Conservation (phyloP, 257 asterid species). For the Solanum neorickii region DNA sequence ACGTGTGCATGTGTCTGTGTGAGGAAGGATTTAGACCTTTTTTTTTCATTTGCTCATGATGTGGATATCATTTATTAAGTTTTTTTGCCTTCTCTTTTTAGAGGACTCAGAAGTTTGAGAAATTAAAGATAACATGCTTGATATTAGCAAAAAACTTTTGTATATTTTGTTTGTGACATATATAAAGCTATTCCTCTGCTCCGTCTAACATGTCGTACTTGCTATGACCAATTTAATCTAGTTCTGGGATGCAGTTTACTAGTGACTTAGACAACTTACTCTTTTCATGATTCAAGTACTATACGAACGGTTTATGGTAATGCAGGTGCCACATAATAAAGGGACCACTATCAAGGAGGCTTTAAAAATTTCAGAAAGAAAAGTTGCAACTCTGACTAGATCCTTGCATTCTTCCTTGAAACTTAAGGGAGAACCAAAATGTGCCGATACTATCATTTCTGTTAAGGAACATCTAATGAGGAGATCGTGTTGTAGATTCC, state of each 20-base stretch:
- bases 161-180: background rate
- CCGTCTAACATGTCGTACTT: background rate
- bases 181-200: background rate
- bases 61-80: background rate
- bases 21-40: background rate
- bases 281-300: conserved; percentile 2
- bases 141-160: background rate
- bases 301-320: conserved; percentile 1
- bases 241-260: background rate
- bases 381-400: conserved; percentile 31
- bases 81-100: background rate
- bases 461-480: conserved; percentile 44
- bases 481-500: conserved; percentile 34
- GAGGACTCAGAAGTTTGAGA: background rate
- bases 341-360: conserved; percentile 44
- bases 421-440: conserved; percentile 41
- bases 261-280: background rate
- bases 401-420: conserved; percentile 43
- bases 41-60: background rate
- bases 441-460: conserved; percentile 29
- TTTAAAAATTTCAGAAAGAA: conserved; percentile 37
- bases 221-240: background rate
- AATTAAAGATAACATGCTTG: background rate
- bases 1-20: background rate
- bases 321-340: conserved; percentile 38